phyloP scores from a whole-genome alignment of 495 filamentous ascomycete species.

The Clohesyomyces aquaticus region DNA sequence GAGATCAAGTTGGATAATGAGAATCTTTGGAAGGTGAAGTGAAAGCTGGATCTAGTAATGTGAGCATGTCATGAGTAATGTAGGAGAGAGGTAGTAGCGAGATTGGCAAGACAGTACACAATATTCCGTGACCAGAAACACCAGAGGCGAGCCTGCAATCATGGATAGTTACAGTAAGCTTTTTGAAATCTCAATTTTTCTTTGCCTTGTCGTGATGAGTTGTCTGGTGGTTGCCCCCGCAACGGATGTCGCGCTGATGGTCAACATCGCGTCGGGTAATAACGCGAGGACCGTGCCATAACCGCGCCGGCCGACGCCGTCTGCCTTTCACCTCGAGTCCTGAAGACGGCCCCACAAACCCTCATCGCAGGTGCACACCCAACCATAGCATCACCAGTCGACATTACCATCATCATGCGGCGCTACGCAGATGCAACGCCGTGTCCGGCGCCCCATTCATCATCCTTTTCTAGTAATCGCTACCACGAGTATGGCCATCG shows the following conservation, averaged over 20 bases:
- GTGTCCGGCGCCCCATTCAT: slow-evolving; percentile 36
- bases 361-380: slow-evolving; percentile 7
- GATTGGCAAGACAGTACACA: neutral
- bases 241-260: neutral
- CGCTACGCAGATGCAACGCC: slow-evolving; percentile 38
- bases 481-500: slow-evolving; percentile 26
- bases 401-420: slow-evolving; percentile 19
- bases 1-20: too few species aligned
- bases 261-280: neutral
- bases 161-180: too few species aligned
- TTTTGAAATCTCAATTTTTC: too few species aligned
- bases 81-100: neutral
- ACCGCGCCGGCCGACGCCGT: neutral
- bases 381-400: neutral
- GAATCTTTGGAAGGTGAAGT: too few species aligned
- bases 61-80: neutral
- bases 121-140: too few species aligned
- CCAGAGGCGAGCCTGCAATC: too few species aligned
- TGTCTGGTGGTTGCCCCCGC: neutral
- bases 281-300: neutral
- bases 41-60: too few species aligned
- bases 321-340: neutral
- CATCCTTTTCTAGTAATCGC: slow-evolving; percentile 34
- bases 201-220: too few species aligned
- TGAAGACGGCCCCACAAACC: neutral